Evolutionary conservation across 75 land plant species (phyloP), one percentile per base, ranked within the genome.

Genomic region (Pseudotsuga menziesii): DNA sequence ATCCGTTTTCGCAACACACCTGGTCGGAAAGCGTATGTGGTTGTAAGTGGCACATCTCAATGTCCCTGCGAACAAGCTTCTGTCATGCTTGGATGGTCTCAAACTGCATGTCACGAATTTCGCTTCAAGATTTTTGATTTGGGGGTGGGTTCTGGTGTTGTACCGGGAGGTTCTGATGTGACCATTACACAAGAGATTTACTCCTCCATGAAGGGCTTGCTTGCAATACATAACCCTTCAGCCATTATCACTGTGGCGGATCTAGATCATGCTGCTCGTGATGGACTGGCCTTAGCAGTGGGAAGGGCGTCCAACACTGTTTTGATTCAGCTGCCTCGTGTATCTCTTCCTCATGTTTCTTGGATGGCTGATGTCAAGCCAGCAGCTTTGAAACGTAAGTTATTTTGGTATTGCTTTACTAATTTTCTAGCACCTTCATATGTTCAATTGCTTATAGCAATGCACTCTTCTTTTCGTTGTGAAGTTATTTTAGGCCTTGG

Each of bases 11-110:
- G 87, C 16, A 26, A 13, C 54, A 84, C 82, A n/a, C 86, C 88
- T 15, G 78, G 87, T 27, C 85, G 78, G 74, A 86, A 84, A 63
- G 88, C 83, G 5, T 84, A 58, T 36, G 32, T 86, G 52, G 88
- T 81, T 6, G 80, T 86, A 14, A 64, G 83, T 14, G 88, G 88
- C 17, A 82, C 78, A 16, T 14, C 64, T 54, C 64, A 76, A n/a
- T 84, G 86, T 32, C 77, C 88, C 39, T 86, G 88, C 60, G 87
- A 84, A 66, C 77, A 80, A n/a, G 88, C 88, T 22, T 80, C 81
- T 25, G 32, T 29, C 39, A 44, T 72, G 75, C 77, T 86, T 0
- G 86, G 86, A 7, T 80, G 82, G 88, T 15, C 79, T 22, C 12
- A 76, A 19, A 48, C 61, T 35, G 64, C 67, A 32, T 86, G 88